Evolutionary conservation across 257 asterid species (phyloP).

Genomic region (Nicotiana noctiflora): DNA sequence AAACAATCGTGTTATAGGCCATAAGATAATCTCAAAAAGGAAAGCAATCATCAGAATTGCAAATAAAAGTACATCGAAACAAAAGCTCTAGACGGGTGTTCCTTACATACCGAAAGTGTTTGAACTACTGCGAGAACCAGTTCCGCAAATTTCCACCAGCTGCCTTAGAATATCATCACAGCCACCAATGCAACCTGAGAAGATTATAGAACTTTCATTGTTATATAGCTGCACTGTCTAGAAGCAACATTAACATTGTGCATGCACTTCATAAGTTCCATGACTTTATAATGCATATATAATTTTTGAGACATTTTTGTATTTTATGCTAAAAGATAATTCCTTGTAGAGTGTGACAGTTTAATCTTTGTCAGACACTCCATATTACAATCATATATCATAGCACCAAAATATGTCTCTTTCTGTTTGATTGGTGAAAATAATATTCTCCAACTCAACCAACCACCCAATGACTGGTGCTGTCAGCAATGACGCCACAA

Average conservation of each 20-base stretch:
- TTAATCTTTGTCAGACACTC: not conserved
- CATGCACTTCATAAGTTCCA: not conserved
- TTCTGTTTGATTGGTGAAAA: not conserved
- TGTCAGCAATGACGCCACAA: not conserved
- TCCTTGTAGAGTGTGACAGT: not conserved
- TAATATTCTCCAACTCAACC: not conserved
- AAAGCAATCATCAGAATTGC: not conserved
- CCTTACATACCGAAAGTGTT: conserved; percentile 45
- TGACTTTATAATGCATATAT: not conserved
- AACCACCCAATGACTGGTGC: not conserved
- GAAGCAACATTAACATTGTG: not conserved
- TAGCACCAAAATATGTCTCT: not conserved
- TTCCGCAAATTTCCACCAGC: conserved; percentile 84
- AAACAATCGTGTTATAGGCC: not conserved
- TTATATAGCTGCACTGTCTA: conserved; percentile 3
- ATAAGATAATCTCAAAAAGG: not conserved
- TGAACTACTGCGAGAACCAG: conserved; percentile 73
- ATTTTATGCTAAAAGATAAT: not conserved
- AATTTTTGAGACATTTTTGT: not conserved
- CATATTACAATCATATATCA: not conserved
- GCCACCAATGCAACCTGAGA: conserved; percentile 93
- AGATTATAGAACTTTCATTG: not conserved
- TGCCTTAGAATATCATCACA: conserved; percentile 77
- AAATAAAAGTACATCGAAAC: not conserved
- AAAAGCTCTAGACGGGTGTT: not conserved